Conservation (phyloP, 768 basidiomycete genomes). For the Asterophora lycoperdoides region DNA sequence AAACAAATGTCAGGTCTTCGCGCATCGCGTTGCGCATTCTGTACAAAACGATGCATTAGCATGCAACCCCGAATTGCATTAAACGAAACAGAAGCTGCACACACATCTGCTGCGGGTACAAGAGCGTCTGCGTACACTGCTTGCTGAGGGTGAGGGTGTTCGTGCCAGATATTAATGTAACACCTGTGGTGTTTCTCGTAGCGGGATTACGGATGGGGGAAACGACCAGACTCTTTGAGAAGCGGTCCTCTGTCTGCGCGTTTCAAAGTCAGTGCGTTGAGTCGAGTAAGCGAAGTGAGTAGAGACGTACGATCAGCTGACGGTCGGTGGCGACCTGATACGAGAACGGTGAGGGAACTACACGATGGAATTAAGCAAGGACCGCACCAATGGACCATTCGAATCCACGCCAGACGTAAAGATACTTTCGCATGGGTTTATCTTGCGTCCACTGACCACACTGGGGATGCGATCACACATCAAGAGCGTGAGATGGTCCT, state of each 20-base stretch:
- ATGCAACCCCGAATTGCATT: background rate
- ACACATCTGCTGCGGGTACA: conserved; percentile 44
- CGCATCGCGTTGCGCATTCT: conserved; percentile 41
- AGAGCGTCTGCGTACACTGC: conserved; percentile 42
- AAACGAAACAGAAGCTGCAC: conserved; percentile 14
- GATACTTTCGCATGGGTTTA: conserved; percentile 30
- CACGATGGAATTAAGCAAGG: background rate
- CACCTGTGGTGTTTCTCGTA: conserved; percentile 18
- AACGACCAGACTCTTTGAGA: background rate
- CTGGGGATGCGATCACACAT: conserved; percentile 45
- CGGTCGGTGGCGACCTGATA: background rate
- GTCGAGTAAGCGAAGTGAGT: background rate
- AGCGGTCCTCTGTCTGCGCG: background rate
- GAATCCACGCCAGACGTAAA: conserved; percentile 25
- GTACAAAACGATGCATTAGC: background rate
- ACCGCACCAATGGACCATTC: conserved; percentile 6
- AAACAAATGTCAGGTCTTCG: conserved; percentile 45
- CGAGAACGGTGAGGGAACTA: background rate
- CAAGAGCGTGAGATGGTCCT: conserved; percentile 26
- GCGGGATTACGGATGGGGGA: background rate
- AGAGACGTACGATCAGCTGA: background rate
- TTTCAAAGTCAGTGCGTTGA: background rate
- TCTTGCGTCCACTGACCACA: conserved; percentile 20
- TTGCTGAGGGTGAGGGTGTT: conserved; percentile 24
- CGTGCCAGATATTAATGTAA: conserved; percentile 21